Base-by-base conservation (phyloP, 192 early-diverging fungal genomes). In the Glomus cerebriforme region DNA sequence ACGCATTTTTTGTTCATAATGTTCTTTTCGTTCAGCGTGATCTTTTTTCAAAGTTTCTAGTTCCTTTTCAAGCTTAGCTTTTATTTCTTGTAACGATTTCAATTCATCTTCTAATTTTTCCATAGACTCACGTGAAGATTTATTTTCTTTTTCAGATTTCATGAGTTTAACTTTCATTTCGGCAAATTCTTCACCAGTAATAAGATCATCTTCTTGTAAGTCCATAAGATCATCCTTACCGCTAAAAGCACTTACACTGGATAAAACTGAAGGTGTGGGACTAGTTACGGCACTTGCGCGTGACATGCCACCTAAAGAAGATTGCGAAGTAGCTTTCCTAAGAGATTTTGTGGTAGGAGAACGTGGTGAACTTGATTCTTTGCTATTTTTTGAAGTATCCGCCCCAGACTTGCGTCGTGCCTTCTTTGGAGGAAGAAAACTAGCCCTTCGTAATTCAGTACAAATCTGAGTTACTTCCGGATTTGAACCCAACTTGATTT, bases 61-160 rank as follows among this genome's bases (percentile, higher is more conserved):
- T 77, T 77, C 64, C 12, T 64, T 34, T 19, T 77, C 62, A 17
- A 66, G 27, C 17, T 66, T 77, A 49, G 1, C 10, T 17, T 77
- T 77, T 24, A 9, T 13, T 66, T 49, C 64, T n/a, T 60, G 58
- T 15, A 74, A n/a, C 34, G 19, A n/a, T 19, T 74, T 74, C 12
- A 59, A 22, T 59, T 74, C 58, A 32, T 59, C 54, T 15, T 74
- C 73, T 37, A 74, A 59, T 59, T 74, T 74, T 35, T 59, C 73
- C 2, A 54, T 17, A 12, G 45, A 19, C 15, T 45, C 39, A 9
- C 27, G n/a, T 15, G 39, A 73, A n/a, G 34, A 26, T 71, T 71
- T 29, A 29, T 49, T 74, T 74, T 58, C 47, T 59, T 59, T 47
- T 35, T 74, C 73, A 24, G n/a, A n/a, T 74, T 59, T 74, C 15